phyloP scores from a whole-genome alignment of 441 rosid species.

The Populus trichocarpa region DNA sequence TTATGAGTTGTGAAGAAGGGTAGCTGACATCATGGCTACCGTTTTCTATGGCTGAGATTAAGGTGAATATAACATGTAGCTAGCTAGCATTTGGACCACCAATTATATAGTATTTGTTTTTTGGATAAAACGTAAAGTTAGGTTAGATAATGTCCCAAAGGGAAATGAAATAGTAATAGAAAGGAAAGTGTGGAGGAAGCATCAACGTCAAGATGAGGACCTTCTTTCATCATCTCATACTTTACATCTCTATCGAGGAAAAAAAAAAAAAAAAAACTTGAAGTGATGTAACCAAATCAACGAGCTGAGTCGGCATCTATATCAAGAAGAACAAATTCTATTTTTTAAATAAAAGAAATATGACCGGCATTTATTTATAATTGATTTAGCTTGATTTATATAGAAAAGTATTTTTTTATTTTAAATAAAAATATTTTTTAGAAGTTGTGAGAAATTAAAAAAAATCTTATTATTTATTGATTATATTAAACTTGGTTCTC shows the following conservation, averaged over 20 bases:
- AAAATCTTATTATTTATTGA: accelerated
- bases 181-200: background rate
- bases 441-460: too few species aligned
- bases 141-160: background rate
- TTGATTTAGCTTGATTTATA: too few species aligned
- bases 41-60: conserved; percentile 1
- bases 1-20: conserved; percentile 22
- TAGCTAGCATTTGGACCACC: background rate
- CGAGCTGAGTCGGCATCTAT: background rate
- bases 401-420: too few species aligned
- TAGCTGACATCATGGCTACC: conserved; percentile 28
- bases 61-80: background rate
- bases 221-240: background rate
- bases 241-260: too few species aligned
- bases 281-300: background rate
- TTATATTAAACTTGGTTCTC: too few species aligned
- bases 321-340: too few species aligned
- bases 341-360: too few species aligned
- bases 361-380: too few species aligned
- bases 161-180: background rate
- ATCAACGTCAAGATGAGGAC: background rate
- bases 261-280: too few species aligned
- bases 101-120: background rate
- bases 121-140: conserved; percentile 20
- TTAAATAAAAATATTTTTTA: too few species aligned